A percentile compares a stretch with the other conserved stretches of the same genome.
These are phyloP conservation scores for Uronychia binucleata DNA, from an alignment of 73 alveolate species.

Conservation along the genomic window DNA sequence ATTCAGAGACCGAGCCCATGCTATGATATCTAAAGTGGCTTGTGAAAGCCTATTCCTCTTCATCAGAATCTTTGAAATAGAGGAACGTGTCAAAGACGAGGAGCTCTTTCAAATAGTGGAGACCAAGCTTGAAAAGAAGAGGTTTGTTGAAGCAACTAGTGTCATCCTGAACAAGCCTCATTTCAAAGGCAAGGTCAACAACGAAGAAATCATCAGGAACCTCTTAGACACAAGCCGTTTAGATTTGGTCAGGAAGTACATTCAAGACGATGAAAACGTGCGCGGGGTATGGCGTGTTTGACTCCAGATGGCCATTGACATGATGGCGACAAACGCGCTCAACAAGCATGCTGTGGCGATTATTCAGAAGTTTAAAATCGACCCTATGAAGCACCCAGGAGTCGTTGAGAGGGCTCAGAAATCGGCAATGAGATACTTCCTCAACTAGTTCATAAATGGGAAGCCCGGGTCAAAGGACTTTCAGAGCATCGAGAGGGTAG, in stretches of 20 bases:
- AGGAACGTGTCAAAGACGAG: not conserved
- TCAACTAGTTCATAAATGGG: conserved; percentile 8
- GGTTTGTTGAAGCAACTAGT: not conserved
- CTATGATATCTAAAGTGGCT: not conserved
- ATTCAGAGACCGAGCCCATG: not conserved
- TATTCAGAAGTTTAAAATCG: conserved; percentile 40
- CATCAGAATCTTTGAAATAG: not conserved
- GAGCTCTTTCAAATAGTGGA: not conserved
- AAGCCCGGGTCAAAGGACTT: conserved; percentile 20
- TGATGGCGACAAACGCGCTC: conserved; percentile 41
- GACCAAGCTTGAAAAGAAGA: not conserved
- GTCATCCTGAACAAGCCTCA: not conserved
- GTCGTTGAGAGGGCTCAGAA: conserved; percentile 48
- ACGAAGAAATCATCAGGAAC: conserved; percentile 7
- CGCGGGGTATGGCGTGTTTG: not conserved
- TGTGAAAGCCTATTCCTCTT: not conserved
- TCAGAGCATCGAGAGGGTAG: conserved; percentile 53
- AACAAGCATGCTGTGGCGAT: conserved; percentile 48
- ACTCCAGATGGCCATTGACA: conserved; percentile 14
- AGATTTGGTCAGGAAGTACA: conserved; percentile 10
- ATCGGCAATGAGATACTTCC: conserved; percentile 44
- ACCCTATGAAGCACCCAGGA: conserved; percentile 47
- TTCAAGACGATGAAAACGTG: conserved; percentile 7
- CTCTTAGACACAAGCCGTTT: conserved; percentile 17
- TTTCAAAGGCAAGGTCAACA: not conserved